These are phyloP conservation scores for Calocybe gambosa DNA, from an alignment of 1,284 basidiomycete genomes.

Conservation along the genomic window DNA sequence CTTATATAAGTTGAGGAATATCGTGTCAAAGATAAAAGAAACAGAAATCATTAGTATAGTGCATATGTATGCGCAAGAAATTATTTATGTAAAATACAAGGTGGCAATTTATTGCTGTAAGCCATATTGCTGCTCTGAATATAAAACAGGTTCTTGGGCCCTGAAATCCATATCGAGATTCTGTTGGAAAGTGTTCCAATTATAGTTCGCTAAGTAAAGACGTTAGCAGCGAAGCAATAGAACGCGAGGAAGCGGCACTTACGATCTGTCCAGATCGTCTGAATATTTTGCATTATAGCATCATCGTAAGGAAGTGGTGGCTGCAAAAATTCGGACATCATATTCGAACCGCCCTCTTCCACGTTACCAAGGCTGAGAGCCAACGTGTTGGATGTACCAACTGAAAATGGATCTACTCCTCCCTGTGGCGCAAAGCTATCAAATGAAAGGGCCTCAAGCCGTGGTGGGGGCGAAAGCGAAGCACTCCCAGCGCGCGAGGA, in stretches of 20 bases:
- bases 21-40: not conserved
- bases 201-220: conserved; percentile 26
- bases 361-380: conserved; percentile 15
- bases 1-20: not conserved
- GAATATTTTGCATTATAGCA: conserved; percentile 56
- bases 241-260: not conserved
- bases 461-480: conserved; percentile 37
- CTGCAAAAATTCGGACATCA: conserved; percentile 41
- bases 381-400: conserved; percentile 13
- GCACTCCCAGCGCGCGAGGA: conserved; percentile 29
- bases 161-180: conserved; percentile 24
- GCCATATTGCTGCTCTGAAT: conserved; percentile 16
- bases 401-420: conserved; percentile 31
- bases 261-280: conserved; percentile 24
- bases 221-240: not conserved
- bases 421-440: conserved; percentile 39
- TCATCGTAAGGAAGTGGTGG: conserved; percentile 51
- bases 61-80: not conserved
- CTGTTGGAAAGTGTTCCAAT: conserved; percentile 36
- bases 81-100: not conserved
- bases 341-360: conserved; percentile 12
- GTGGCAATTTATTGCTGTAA: conserved; percentile 4
- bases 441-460: conserved; percentile 39
- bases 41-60: not conserved
- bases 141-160: conserved; percentile 12